These are phyloP conservation scores for Umbelopsis sp. DNA, from an alignment of 192 early-diverging fungal species.

Conservation along the genomic window DNA sequence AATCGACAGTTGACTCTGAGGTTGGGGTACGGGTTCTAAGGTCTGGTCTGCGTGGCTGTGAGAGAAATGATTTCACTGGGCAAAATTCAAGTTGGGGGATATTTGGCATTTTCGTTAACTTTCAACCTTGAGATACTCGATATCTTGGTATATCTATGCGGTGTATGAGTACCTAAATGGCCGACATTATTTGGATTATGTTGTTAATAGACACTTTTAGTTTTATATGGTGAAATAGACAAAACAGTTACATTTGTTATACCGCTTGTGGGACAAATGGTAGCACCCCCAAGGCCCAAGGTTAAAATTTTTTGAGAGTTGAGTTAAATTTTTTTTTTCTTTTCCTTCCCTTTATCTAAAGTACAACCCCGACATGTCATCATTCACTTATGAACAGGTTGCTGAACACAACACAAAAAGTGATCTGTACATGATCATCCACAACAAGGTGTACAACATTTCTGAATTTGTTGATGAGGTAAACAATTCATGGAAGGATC, in stretches of 20 bases:
- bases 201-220: no score
- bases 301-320: neutral
- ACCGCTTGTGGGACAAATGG: no score
- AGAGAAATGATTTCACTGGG: neutral
- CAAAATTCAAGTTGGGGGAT: neutral
- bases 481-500: neutral
- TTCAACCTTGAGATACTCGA: no score
- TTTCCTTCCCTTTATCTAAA: neutral
- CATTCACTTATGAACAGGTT: conserved; percentile 41
- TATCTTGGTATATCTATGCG: no score
- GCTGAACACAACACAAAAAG: conserved; percentile 66
- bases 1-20: no score
- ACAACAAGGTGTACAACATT: conserved; percentile 80
- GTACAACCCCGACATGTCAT: conserved; percentile 14
- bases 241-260: no score
- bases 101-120: no score
- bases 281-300: neutral
- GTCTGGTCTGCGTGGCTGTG: neutral
- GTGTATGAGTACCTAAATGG: no score
- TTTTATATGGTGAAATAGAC: no score
- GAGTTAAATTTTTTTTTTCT: neutral
- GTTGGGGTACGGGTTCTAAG: neutral
- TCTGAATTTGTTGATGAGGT: conserved; percentile 80
- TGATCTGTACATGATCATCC: conserved; percentile 82
- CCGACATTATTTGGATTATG: no score